Conservation (phyloP, 805 yeast genomes). For the Hemisphaericaspora nanyangensis region DNA sequence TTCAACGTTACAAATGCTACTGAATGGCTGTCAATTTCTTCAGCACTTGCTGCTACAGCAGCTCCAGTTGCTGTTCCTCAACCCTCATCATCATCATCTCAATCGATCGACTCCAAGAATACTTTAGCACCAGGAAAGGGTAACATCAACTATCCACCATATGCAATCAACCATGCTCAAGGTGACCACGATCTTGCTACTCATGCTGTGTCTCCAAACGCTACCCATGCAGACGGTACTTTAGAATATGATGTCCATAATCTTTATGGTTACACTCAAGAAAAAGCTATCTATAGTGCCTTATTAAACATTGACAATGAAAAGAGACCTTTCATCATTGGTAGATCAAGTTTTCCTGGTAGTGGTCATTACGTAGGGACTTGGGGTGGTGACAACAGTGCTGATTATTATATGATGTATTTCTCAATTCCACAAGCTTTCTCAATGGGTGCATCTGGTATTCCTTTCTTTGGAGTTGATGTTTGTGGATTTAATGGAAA, state of each 20-base stretch:
- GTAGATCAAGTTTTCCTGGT: conserved; percentile 20
- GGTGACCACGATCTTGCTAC: conserved; percentile 18
- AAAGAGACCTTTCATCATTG: conserved; percentile 22
- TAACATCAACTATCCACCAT: conserved; percentile 32
- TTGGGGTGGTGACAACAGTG: conserved; percentile 25
- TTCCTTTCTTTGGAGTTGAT: conserved; percentile 25
- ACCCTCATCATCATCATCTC: conserved; percentile 9
- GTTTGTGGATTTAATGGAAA: conserved; percentile 23
- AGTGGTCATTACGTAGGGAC: conserved; percentile 18
- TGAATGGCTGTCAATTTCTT: conserved; percentile 12
- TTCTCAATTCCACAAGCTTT: conserved; percentile 25
- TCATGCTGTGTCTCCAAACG: conserved; percentile 26
- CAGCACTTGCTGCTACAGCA: conserved; percentile 11
- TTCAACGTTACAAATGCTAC: conserved; percentile 15
- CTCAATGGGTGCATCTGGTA: conserved; percentile 18
- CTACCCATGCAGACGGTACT: conserved; percentile 24
- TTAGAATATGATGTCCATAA: conserved; percentile 24
- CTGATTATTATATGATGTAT: conserved; percentile 17
- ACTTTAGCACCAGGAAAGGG: conserved; percentile 20
- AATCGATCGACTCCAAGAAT: conserved; percentile 12
- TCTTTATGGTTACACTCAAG: conserved; percentile 20
- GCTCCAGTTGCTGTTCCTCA: conserved; percentile 11
- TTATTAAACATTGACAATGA: conserved; percentile 13
- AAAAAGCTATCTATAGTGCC: conserved; percentile 17
- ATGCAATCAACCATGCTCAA: conserved; percentile 25